Evolutionary conservation across 1,284 basidiomycete species (phyloP).

Genomic region (Leccinum huronense): DNA sequence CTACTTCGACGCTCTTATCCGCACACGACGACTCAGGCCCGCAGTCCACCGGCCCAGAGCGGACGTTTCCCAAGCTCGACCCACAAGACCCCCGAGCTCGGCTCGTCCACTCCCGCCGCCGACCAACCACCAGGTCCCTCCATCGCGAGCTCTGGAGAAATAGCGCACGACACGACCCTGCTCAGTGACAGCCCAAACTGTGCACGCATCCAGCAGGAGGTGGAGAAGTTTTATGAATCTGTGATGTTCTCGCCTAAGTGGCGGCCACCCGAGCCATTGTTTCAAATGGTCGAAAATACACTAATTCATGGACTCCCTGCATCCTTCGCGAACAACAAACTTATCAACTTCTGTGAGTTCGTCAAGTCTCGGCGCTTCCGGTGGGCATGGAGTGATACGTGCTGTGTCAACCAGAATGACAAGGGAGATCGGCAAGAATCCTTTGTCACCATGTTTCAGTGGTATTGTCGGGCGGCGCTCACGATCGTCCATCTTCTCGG

Average conservation of each 20-base stretch:
- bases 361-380: neutral
- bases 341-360: neutral
- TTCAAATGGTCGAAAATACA: neutral
- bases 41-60: no score
- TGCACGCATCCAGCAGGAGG: neutral
- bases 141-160: conserved; percentile 4
- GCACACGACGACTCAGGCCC: no score
- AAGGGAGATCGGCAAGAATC: neutral
- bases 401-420: neutral
- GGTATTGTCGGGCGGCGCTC: no score
- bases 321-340: neutral
- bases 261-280: neutral
- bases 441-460: neutral
- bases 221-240: neutral
- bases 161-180: conserved; percentile 11
- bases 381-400: no score
- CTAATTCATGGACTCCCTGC: neutral
- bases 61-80: no score
- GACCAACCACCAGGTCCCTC: conserved; percentile 2
- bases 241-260: neutral
- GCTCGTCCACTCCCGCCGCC: conserved; percentile 15
- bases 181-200: neutral
- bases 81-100: neutral
- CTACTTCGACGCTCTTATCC: no score
- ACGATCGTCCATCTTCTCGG: neutral